Base-by-base conservation (phyloP, 352 stramenopile genomes). In the Poterioochromonas sp. region DNA sequence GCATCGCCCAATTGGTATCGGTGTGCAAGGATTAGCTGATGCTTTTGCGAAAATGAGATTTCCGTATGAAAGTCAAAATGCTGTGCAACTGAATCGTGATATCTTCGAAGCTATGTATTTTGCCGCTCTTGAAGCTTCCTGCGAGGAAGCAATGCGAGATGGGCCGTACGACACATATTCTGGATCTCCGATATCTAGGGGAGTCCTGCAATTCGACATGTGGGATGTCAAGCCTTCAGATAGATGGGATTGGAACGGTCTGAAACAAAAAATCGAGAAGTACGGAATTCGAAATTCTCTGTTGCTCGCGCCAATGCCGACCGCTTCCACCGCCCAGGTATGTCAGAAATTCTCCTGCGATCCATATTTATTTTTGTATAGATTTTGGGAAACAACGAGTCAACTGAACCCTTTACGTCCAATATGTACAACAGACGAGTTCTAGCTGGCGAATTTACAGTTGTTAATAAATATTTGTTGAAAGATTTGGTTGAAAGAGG, bases 81-180 rank as follows among this genome's bases (percentile, higher is more conserved):
- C 95, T 22, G 83, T 86, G 3, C 79, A 96, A 76, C 85, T 99
- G 26, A 99, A 99, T 88, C 95, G 93, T 82, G 90, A 98, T 77
- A 98, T 99, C 83, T 99, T 99, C 83, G 96, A 99, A 86, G 98
- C 95, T n/a, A 97, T 99, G 60, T 99, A 99, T 88, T 99, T 92
- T 82, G 94, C 89, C 43, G 90, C 95, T 15, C 92, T 96, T 83
- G 91, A 95, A 81, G 93, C 94, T 22, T 98, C 94, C 44, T 95
- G 93, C 83, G 92, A 98, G 82, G 85, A 68, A 11, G 95, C 95
- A 37, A 85, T 90, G 78, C 83, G 90, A 79, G 82, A 95, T n/a
- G 96, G 95, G 12, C 87, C 92, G 26, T 99, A 99, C 86, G 87
- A 96, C 82, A 95, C 94, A 15, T 99, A 97, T 84, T 81, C 91